phyloP scores from a whole-genome alignment of 2,329 filamentous ascomycete species.

The Cryphonectria parasitica region DNA sequence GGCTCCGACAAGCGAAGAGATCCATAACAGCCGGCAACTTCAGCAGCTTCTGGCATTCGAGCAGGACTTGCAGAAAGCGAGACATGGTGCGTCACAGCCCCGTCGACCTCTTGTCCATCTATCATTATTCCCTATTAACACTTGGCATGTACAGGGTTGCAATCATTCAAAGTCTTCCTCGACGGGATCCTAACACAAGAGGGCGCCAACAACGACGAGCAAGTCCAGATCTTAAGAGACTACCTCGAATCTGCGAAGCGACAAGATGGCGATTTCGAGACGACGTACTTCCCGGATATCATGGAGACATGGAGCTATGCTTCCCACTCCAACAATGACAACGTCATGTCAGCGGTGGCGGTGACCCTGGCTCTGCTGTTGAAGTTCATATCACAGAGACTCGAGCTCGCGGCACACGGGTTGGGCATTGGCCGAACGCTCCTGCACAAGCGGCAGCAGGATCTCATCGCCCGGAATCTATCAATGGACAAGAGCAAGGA shows the following conservation, averaged over 20 bases:
- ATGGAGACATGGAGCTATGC: conserved; percentile 90
- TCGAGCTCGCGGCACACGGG: conserved; percentile 77
- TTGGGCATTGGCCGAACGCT: conserved; percentile 80
- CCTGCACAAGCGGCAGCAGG: conserved; percentile 78
- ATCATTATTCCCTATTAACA: conserved; percentile 15
- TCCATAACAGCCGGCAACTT: conserved; percentile 68
- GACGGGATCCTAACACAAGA: conserved; percentile 64
- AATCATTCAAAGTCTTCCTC: conserved; percentile 72
- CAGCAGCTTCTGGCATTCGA: conserved; percentile 70
- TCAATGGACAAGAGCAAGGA: conserved; percentile 82
- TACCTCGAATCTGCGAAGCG: conserved; percentile 66
- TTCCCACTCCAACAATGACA: conserved; percentile 77
- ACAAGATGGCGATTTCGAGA: conserved; percentile 57
- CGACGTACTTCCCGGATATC: conserved; percentile 74
- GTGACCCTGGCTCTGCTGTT: conserved; percentile 82
- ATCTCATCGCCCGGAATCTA: conserved; percentile 78
- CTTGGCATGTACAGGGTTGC: conserved; percentile 54
- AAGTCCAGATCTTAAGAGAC: conserved; percentile 65
- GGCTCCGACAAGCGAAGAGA: conserved; percentile 62
- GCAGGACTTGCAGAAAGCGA: conserved; percentile 68
- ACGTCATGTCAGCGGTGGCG: conserved; percentile 77
- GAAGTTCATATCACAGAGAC: conserved; percentile 72
- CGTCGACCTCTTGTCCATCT: background rate
- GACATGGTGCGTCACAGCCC: conserved; percentile 57
- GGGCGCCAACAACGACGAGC: conserved; percentile 51